These are phyloP conservation scores for Leucocoprinus birnbaumii DNA, from an alignment of 768 basidiomycete species.

Conservation along the genomic window DNA sequence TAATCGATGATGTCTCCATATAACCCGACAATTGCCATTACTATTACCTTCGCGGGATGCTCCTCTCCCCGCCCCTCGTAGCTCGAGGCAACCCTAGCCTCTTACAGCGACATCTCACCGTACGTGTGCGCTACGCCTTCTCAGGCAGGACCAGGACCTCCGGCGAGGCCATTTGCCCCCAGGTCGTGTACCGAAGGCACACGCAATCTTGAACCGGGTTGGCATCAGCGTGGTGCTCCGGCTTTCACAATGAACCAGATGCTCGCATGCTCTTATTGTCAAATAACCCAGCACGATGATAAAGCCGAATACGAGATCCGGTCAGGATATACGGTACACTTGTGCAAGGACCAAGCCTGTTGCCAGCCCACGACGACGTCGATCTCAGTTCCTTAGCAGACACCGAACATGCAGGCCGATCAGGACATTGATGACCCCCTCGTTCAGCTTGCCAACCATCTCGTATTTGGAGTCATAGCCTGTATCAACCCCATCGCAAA, in stretches of 20 bases:
- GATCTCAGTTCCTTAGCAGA: constrained; percentile 44
- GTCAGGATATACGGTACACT: constrained; percentile 83
- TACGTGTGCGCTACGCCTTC: no score
- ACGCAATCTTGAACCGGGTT: not conserved
- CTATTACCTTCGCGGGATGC: no score
- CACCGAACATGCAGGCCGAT: constrained; percentile 88
- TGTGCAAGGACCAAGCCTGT: constrained; percentile 84
- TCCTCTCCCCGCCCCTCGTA: no score
- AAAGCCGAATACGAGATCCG: constrained; percentile 85
- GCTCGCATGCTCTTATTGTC: not conserved
- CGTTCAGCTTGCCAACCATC: constrained; percentile 74
- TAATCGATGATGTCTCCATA: no score
- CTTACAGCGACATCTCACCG: no score
- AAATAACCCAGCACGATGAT: constrained; percentile 69
- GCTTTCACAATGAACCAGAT: no score
- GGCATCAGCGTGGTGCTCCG: no score
- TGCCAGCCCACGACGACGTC: constrained; percentile 23
- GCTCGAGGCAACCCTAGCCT: no score
- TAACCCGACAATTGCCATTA: no score
- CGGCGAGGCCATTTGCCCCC: no score
- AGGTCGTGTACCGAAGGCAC: constrained; percentile 76
- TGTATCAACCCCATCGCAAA: constrained; percentile 91
- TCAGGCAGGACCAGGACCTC: no score
- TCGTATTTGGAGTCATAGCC: constrained; percentile 77
- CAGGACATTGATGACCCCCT: constrained; percentile 87